Evolutionary conservation across 768 basidiomycete species (phyloP).

Genomic region (Amanita thiersii): DNA sequence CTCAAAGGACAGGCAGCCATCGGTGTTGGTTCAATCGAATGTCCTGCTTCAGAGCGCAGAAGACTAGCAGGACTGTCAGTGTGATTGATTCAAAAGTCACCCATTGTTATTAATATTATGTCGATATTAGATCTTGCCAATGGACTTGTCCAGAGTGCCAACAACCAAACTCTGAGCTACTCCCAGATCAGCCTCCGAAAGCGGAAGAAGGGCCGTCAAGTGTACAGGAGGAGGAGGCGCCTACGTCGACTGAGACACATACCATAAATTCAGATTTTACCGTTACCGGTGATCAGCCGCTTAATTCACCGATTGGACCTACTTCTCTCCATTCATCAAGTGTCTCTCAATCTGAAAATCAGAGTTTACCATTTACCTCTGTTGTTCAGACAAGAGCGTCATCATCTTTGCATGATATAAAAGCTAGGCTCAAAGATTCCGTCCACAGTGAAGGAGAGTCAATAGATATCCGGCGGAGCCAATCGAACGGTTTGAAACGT

Average conservation of each 20-base stretch:
- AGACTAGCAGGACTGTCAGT: constrained; percentile 70
- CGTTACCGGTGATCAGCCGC: no score
- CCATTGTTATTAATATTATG: neutral
- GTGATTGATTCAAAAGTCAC: neutral
- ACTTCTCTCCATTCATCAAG: no score
- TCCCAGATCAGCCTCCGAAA: constrained; percentile 52
- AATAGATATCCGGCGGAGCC: neutral
- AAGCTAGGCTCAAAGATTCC: neutral
- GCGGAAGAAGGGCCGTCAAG: no score
- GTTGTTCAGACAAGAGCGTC: neutral
- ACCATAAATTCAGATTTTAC: no score
- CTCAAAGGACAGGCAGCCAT: constrained; percentile 81
- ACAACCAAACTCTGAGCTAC: constrained; percentile 53
- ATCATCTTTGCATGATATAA: no score
- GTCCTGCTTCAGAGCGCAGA: constrained; percentile 65
- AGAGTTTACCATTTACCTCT: no score
- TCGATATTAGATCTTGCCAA: constrained; percentile 53
- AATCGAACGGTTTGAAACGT: constrained; percentile 4
- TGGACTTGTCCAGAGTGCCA: constrained; percentile 77
- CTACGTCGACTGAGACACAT: no score
- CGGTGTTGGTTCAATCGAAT: constrained; percentile 84
- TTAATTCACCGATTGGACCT: no score
- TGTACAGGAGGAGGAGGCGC: no score
- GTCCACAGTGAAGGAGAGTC: neutral
- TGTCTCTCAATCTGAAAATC: no score